Evolutionary conservation across 2,329 filamentous ascomycete species (phyloP), one percentile per base, ranked within the genome.

Genomic region (Chaetomium strumarium): DNA sequence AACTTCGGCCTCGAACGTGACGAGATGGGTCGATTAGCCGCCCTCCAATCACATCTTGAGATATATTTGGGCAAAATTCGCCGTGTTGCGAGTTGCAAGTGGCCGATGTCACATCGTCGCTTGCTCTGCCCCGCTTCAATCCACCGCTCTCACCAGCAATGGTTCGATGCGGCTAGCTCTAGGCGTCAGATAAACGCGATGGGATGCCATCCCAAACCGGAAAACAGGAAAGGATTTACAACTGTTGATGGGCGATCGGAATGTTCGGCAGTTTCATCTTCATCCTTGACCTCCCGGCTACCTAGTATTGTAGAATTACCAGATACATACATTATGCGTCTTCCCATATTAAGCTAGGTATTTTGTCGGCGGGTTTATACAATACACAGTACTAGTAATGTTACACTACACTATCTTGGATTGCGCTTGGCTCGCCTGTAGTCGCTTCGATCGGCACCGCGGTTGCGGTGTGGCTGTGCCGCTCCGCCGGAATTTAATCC

Each of bases 221-320:
- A 17, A 31, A 43, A 38, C 36, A 12, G 24, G 24, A 24, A 24
- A 7, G 24, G 24, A 24, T 24, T 17, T 16, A 13, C 42, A 51
- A 38, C 36, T 29, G 4, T 3, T 2, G 50, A 52, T 53, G 46
- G 51, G 47, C 43, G 43, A 47, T 38, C 51, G 16, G 38, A 16
- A n/a, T 49, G 52, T 17, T 55, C 52, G 52, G 44, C 52, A 51
- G 52, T 55, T 55, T 55, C 52, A 55, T 48, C 13, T 46, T 31
- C 19, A 30, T 48, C 34, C 44, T 29, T n/a, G n/a, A n/a, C n/a
- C n/a, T n/a, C n/a, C n/a, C n/a, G n/a, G n/a, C n/a, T n/a, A n/a
- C n/a, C n/a, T n/a, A n/a, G n/a, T n/a, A n/a, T n/a, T n/a, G n/a
- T n/a, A n/a, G n/a, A n/a, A n/a, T n/a, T n/a, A n/a, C n/a, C n/a